phyloP scores from a whole-genome alignment of 164 flowering plant species.

The Tetrastigma voinierianum region DNA sequence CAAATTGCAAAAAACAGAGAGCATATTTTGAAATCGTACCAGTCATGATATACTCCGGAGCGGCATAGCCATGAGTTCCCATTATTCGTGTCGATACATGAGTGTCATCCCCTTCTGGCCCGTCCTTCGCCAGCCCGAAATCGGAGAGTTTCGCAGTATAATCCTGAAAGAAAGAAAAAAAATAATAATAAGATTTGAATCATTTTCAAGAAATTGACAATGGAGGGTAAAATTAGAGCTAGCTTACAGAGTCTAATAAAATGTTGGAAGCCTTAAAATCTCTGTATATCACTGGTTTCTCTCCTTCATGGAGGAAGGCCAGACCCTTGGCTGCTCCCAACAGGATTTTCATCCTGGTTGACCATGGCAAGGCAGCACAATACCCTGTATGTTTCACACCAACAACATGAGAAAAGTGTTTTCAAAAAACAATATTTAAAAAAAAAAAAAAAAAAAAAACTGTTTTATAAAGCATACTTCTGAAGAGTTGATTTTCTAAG shows the following conservation, averaged over 20 bases:
- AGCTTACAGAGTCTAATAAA: slow-evolving; percentile 25
- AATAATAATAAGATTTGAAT: too few species aligned
- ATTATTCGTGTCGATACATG: slow-evolving; percentile 25
- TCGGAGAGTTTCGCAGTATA: slow-evolving; percentile 30
- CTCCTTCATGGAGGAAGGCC: slow-evolving; percentile 33
- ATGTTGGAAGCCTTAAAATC: slow-evolving; percentile 35
- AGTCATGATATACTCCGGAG: slow-evolving; percentile 32
- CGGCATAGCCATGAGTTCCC: slow-evolving; percentile 37
- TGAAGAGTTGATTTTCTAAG: slow-evolving; percentile 33
- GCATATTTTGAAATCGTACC: slow-evolving; percentile 87
- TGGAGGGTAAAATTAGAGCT: neutral
- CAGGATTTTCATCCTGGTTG: slow-evolving; percentile 33
- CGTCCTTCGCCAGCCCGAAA: slow-evolving; percentile 35
- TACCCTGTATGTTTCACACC: slow-evolving; percentile 12
- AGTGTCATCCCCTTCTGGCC: slow-evolving; percentile 30
- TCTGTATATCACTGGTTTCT: slow-evolving; percentile 26
- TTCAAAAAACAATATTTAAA: too few species aligned
- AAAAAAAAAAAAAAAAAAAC: too few species aligned
- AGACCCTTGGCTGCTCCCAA: slow-evolving; percentile 30
- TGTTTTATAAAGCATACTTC: slow-evolving; percentile 19
- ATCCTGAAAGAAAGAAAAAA: slow-evolving; percentile 14
- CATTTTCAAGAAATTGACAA: neutral
- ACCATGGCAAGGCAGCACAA: slow-evolving; percentile 29
- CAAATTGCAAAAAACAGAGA: too few species aligned
- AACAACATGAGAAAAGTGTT: neutral